These are phyloP conservation scores for Zoysia japonica DNA, from an alignment of 176 grass and related monocot genomes.

Conservation along the genomic window DNA sequence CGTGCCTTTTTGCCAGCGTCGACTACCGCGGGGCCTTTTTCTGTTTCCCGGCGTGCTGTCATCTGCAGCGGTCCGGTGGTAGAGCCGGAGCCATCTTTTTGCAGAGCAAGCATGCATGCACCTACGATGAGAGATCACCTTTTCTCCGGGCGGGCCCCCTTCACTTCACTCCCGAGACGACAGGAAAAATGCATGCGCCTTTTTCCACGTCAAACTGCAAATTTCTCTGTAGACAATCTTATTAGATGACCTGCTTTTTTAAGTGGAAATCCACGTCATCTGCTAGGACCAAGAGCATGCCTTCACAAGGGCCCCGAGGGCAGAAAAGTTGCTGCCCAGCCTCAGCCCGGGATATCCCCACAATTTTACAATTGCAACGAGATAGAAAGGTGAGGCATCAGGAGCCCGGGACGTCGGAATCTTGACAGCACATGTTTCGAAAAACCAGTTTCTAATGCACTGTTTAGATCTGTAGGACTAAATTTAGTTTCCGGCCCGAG, in stretches of 20 bases:
- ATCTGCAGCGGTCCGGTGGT: not conserved
- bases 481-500: too few species aligned
- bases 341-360: too few species aligned
- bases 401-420: too few species aligned
- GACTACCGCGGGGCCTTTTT: conserved; percentile 11
- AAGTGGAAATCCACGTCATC: too few species aligned
- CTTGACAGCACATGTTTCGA: too few species aligned
- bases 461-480: too few species aligned
- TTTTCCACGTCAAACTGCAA: not conserved
- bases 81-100: not conserved
- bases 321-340: too few species aligned
- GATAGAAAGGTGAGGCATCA: not conserved
- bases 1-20: not conserved
- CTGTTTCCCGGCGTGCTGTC: not conserved
- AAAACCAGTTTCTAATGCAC: too few species aligned
- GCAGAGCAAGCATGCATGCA: not conserved
- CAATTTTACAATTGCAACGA: not conserved
- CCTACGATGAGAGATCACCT: not conserved
- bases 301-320: too few species aligned
- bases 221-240: not conserved
- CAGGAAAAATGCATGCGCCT: not conserved
- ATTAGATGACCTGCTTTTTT: not conserved
- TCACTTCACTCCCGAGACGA: not conserved
- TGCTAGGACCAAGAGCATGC: too few species aligned
- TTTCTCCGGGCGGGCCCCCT: not conserved